Evolutionary conservation across 2,329 filamentous ascomycete genomes (phyloP).

Genomic region (Penicillium hordei): DNA sequence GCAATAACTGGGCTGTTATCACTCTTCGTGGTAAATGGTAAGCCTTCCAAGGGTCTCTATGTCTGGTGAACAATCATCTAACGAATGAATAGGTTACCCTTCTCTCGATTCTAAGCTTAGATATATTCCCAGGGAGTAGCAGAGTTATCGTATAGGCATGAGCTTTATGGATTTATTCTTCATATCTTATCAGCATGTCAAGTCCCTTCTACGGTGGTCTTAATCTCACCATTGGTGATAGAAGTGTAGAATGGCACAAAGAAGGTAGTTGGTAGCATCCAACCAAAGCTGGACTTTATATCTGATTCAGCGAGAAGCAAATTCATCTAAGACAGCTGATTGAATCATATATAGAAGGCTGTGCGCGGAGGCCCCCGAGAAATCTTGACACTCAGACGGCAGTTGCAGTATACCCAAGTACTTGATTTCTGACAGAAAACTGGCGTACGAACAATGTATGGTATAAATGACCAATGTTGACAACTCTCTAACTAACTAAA

Average conservation of each 20-base stretch:
- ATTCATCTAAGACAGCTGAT: background rate
- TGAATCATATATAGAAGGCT: background rate
- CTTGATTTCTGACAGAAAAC: too few relatives aligned
- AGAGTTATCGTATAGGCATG: background rate
- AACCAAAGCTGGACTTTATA: background rate
- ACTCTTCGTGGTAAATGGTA: conserved; percentile 82
- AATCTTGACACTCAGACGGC: background rate
- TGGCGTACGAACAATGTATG: too few relatives aligned
- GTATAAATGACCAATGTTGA: too few relatives aligned
- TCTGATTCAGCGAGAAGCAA: background rate
- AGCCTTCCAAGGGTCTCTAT: conserved; percentile 6
- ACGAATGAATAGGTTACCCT: conserved; percentile 43
- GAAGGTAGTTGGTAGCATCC: background rate
- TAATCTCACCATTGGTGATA: background rate
- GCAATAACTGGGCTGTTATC: conserved; percentile 79
- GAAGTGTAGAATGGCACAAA: background rate
- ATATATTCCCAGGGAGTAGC: background rate
- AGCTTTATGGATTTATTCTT: too few relatives aligned
- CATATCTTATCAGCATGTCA: too few relatives aligned
- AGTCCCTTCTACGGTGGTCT: too few relatives aligned
- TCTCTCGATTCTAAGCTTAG: conserved; percentile 42
- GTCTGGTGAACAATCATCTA: conserved; percentile 7
- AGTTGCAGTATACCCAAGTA: background rate
- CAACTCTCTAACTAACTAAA: too few relatives aligned
- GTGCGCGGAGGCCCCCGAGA: too few relatives aligned